These are phyloP conservation scores for Podospora anserina DNA, from an alignment of 495 filamentous ascomycete genomes.

Conservation along the genomic window DNA sequence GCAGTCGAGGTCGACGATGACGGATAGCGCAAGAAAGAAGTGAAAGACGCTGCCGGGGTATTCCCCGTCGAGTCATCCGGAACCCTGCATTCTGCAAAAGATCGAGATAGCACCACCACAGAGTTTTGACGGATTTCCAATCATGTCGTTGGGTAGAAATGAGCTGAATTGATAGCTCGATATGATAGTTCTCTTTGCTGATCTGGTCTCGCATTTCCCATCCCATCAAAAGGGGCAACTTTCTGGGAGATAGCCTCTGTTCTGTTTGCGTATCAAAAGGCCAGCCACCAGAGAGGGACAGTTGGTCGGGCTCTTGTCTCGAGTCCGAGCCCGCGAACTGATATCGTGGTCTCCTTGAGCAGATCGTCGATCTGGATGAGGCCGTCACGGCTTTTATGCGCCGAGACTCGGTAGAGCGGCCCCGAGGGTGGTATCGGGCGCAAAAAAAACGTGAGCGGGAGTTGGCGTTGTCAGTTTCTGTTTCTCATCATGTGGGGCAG, in stretches of 20 bases:
- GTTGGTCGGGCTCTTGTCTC: neutral
- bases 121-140: neutral
- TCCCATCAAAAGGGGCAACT: neutral
- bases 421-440: neutral
- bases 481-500: neutral
- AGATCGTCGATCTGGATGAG: neutral
- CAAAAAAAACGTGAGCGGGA: constrained; percentile 1
- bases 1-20: neutral
- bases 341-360: neutral
- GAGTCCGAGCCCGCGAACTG: neutral
- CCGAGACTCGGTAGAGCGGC: constrained; percentile 5
- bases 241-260: neutral
- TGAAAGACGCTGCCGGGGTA: neutral
- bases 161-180: neutral
- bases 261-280: neutral
- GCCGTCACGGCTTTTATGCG: neutral
- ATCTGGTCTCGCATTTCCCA: neutral
- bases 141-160: neutral
- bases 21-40: neutral
- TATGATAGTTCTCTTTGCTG: neutral
- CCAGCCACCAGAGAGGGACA: neutral
- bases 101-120: neutral
- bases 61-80: neutral
- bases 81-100: neutral
- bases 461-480: neutral